phyloP scores from a whole-genome alignment of 2,329 filamentous ascomycete species.

The Cylindrodendrum hubeiense region DNA sequence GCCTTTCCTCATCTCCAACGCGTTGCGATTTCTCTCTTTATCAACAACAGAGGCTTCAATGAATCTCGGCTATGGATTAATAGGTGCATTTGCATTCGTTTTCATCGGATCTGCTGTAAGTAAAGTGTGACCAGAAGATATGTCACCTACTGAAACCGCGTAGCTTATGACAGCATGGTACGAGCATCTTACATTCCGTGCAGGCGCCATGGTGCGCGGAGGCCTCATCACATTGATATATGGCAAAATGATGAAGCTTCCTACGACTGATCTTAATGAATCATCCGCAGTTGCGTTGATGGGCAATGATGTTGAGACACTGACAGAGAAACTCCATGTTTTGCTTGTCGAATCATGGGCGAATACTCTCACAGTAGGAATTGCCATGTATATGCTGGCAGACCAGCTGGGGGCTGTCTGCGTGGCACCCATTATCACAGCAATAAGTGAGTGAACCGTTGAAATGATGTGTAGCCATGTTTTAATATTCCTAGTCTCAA shows the following conservation, averaged over 20 bases:
- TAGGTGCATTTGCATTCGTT: constrained; percentile 48
- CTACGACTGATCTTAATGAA: constrained; percentile 41
- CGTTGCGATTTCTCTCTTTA: constrained; percentile 44
- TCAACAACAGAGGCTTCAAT: constrained; percentile 37
- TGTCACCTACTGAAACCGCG: not conserved
- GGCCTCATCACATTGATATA: constrained; percentile 48
- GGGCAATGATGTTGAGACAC: constrained; percentile 49
- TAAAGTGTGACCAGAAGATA: not conserved
- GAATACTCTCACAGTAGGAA: constrained; percentile 45
- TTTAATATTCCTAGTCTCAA: constrained; percentile 33
- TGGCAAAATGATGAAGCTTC: constrained; percentile 45
- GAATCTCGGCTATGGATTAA: constrained; percentile 48
- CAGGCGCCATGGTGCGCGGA: constrained; percentile 46
- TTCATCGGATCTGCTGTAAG: constrained; percentile 48
- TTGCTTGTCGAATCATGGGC: constrained; percentile 49
- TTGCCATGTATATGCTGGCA: constrained; percentile 48
- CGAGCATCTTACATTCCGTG: constrained; percentile 48
- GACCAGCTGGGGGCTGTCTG: constrained; percentile 50
- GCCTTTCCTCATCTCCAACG: constrained; percentile 46
- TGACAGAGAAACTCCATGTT: constrained; percentile 42
- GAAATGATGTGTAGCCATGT: not conserved
- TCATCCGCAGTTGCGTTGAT: constrained; percentile 48
- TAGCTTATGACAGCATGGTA: constrained; percentile 50
- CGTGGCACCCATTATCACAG: constrained; percentile 48
- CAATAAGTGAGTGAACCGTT: constrained; percentile 46